These are phyloP conservation scores for Alternaria infectoria DNA, from an alignment of 2,329 filamentous ascomycete genomes.

Conservation along the genomic window DNA sequence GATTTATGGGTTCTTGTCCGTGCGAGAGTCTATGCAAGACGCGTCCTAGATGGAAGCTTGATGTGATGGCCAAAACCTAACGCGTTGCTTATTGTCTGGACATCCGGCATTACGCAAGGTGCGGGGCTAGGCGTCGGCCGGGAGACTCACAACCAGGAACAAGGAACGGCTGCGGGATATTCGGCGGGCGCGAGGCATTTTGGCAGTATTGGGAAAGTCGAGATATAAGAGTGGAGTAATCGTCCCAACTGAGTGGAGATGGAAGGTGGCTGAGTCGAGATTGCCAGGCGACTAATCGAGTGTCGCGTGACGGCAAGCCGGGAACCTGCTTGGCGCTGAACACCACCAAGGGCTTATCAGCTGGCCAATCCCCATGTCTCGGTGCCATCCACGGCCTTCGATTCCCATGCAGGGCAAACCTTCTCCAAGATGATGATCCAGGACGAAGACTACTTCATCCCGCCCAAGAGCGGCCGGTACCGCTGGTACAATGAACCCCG, in stretches of 20 bases:
- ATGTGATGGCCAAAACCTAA: background rate
- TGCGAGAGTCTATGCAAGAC: background rate
- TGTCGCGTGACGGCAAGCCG: conserved; percentile 15
- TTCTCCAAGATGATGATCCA: conserved; percentile 16
- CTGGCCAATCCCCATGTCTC: conserved; percentile 12
- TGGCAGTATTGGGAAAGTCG: conserved; percentile 14
- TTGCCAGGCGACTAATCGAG: conserved; percentile 10
- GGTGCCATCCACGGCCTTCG: conserved; percentile 3
- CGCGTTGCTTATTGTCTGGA: background rate
- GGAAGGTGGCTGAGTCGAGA: conserved; percentile 17
- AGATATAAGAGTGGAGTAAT: conserved; percentile 14
- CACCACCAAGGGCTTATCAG: conserved; percentile 12
- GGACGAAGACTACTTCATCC: conserved; percentile 16
- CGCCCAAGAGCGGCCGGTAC: conserved; percentile 8
- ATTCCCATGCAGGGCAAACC: conserved; percentile 5
- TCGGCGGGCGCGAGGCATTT: conserved; percentile 14
- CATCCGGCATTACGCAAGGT: background rate
- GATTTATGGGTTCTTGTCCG: background rate
- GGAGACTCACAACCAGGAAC: background rate
- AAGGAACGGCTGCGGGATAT: conserved; percentile 2
- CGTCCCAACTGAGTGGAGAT: conserved; percentile 16
- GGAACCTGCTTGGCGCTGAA: conserved; percentile 8
- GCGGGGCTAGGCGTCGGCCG: conserved; percentile 8
- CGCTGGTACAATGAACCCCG: conserved; percentile 12
- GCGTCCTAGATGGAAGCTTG: conserved; percentile 1